Conservation (phyloP, 139 green algal species). For the Monoraphidium neglectum region DNA sequence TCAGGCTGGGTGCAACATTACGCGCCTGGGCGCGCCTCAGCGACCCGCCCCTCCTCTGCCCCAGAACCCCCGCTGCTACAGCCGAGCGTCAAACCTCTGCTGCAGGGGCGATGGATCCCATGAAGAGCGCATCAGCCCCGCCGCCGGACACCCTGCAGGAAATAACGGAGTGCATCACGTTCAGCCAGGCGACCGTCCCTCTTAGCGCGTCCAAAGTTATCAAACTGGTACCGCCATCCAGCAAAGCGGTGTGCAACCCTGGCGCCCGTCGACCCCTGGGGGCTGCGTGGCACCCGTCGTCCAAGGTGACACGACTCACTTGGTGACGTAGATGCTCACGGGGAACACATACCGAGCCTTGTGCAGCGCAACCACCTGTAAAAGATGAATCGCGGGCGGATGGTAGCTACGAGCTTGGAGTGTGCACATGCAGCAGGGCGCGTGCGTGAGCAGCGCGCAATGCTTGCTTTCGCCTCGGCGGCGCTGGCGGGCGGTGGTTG, state of each 20-base stretch:
- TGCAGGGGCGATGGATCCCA: conserved; percentile 28
- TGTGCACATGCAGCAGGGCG: not conserved
- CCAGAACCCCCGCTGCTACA: not conserved
- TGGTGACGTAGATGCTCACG: conserved; percentile 36
- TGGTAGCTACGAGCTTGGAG: not conserved
- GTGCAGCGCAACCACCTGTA: conserved; percentile 56
- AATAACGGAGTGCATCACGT: too few species aligned
- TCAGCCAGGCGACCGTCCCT: too few species aligned
- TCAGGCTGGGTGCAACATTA: too few species aligned
- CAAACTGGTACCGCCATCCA: too few species aligned
- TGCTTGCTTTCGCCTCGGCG: not conserved
- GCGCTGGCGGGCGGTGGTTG: too few species aligned
- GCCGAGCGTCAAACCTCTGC: conserved; percentile 8
- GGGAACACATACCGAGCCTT: conserved; percentile 48
- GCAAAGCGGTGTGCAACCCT: too few species aligned
- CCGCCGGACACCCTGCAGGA: conserved; percentile 32
- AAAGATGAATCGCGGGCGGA: too few species aligned
- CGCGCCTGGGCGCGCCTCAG: too few species aligned
- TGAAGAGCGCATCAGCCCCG: conserved; percentile 38
- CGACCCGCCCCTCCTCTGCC: too few species aligned
- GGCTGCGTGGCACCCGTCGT: too few species aligned
- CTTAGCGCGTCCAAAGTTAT: too few species aligned
- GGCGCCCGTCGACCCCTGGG: too few species aligned
- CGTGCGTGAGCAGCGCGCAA: not conserved
- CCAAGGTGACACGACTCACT: conserved; percentile 4